phyloP scores from a whole-genome alignment of 2,329 filamentous ascomycete species.

The Pseudocercospora cruenta region DNA sequence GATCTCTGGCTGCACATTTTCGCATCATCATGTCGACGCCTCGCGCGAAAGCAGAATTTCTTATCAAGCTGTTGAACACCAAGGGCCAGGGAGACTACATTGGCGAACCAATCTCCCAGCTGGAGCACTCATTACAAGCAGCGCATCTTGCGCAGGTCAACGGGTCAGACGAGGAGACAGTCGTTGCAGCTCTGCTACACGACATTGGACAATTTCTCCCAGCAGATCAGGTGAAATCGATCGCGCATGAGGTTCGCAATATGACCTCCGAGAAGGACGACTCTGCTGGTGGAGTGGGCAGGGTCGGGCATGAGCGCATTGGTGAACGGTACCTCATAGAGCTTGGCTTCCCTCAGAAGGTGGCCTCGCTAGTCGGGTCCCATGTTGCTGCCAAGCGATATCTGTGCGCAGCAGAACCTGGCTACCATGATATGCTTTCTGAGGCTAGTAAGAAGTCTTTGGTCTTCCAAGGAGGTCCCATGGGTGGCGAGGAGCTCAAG shows the following conservation, averaged over 20 bases:
- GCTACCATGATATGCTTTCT: constrained; percentile 26
- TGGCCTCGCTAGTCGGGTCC: constrained; percentile 42
- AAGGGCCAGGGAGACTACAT: constrained; percentile 35
- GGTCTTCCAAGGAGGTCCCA: constrained; percentile 44
- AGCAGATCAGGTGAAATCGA: constrained; percentile 18
- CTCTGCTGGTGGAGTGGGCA: constrained; percentile 36
- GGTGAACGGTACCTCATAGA: constrained; percentile 41
- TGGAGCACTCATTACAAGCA: constrained; percentile 38
- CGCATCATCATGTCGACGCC: constrained; percentile 11
- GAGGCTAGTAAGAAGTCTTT: constrained; percentile 42
- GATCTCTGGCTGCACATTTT: neutral
- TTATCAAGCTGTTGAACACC: constrained; percentile 25
- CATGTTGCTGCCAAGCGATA: constrained; percentile 48
- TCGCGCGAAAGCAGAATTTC: constrained; percentile 12
- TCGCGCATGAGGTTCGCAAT: constrained; percentile 29
- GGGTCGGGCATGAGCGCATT: constrained; percentile 44
- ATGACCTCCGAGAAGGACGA: constrained; percentile 15
- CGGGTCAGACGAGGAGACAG: constrained; percentile 32
- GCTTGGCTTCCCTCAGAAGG: constrained; percentile 41
- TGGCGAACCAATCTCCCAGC: constrained; percentile 36
- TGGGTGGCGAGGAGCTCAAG: constrained; percentile 37
- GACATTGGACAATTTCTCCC: constrained; percentile 50
- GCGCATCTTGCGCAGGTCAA: constrained; percentile 31
- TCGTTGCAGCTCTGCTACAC: constrained; percentile 46
- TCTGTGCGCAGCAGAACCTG: constrained; percentile 38